A percentile compares a stretch with the other conserved stretches of the same genome.
phyloP scores from a whole-genome alignment of 2,329 filamentous ascomycete genomes.

The Stagonosporopsis vannaccii region DNA sequence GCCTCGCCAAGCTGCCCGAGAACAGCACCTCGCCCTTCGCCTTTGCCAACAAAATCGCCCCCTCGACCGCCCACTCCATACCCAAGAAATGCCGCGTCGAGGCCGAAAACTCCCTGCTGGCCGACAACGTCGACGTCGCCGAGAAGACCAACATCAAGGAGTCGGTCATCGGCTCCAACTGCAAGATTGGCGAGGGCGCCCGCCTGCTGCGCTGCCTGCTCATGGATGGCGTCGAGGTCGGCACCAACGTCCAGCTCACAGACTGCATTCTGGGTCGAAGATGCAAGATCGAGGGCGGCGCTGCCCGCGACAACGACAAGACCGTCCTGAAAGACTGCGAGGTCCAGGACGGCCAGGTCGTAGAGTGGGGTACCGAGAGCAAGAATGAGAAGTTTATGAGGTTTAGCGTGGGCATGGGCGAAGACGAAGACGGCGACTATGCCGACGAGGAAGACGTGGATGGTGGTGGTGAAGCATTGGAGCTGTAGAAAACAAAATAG shows the following conservation, averaged over 20 bases:
- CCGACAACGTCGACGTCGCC: conserved; percentile 86
- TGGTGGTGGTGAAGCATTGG: too few relatives aligned
- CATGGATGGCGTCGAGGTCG: conserved; percentile 90
- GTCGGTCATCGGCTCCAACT: conserved; percentile 84
- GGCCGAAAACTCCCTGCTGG: conserved; percentile 80
- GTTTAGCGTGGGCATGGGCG: conserved; percentile 51
- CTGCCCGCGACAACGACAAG: conserved; percentile 53
- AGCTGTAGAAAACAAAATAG: too few relatives aligned
- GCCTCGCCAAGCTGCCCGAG: conserved; percentile 82
- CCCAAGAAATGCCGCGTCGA: conserved; percentile 83
- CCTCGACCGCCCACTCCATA: conserved; percentile 75
- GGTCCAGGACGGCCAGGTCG: conserved; percentile 82
- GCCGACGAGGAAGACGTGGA: conserved; percentile 37
- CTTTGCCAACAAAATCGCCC: conserved; percentile 77
- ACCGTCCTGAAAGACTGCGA: conserved; percentile 84
- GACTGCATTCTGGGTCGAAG: conserved; percentile 86
- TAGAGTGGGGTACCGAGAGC: conserved; percentile 73
- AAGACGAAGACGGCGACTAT: conserved; percentile 41
- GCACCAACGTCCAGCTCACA: conserved; percentile 82
- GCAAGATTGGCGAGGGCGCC: conserved; percentile 84
- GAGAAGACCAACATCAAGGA: conserved; percentile 94
- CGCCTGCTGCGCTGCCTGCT: conserved; percentile 86
- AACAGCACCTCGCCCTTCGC: conserved; percentile 71
- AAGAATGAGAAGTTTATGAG: conserved; percentile 70
- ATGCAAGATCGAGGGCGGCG: conserved; percentile 82